phyloP scores from a whole-genome alignment of 768 basidiomycete species.

The Podaxis mareebaensis region DNA sequence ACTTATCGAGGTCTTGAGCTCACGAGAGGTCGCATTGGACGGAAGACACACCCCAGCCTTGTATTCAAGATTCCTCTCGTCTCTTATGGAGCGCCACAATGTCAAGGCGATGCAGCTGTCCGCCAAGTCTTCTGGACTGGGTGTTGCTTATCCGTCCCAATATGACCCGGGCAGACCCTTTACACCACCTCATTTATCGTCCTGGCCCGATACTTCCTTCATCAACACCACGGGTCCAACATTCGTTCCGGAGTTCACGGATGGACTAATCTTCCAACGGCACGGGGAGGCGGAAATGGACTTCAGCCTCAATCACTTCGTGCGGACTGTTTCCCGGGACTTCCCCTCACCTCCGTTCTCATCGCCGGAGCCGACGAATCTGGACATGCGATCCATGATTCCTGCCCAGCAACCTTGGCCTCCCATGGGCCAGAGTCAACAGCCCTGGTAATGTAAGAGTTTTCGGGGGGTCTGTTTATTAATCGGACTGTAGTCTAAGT shows the following conservation, averaged over 20 bases:
- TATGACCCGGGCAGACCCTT: constrained; percentile 20
- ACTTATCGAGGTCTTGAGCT: constrained; percentile 47
- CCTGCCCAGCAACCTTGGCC: constrained; percentile 4
- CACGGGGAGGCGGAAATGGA: constrained; percentile 42
- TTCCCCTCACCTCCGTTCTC: constrained; percentile 19
- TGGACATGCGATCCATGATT: constrained; percentile 1
- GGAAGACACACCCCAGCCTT: constrained; percentile 56
- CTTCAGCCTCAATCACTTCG: constrained; percentile 47
- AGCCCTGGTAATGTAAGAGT: neutral
- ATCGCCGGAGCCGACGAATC: constrained; percentile 18
- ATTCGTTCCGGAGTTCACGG: constrained; percentile 14
- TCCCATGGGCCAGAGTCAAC: neutral
- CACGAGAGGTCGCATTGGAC: constrained; percentile 53
- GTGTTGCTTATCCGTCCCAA: neutral
- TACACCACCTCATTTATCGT: constrained; percentile 33
- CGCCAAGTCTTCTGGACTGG: neutral
- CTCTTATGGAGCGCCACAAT: constrained; percentile 34
- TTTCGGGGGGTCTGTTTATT: neutral
- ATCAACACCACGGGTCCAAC: neutral
- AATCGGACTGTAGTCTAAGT: neutral
- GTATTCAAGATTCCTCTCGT: constrained; percentile 56
- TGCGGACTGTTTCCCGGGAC: constrained; percentile 36
- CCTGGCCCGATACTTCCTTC: constrained; percentile 45
- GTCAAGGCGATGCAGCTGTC: neutral
- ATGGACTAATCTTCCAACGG: constrained; percentile 22